Evolutionary conservation across 192 early-diverging fungal genomes (phyloP).

Genomic region (Umbelopsis sp.): DNA sequence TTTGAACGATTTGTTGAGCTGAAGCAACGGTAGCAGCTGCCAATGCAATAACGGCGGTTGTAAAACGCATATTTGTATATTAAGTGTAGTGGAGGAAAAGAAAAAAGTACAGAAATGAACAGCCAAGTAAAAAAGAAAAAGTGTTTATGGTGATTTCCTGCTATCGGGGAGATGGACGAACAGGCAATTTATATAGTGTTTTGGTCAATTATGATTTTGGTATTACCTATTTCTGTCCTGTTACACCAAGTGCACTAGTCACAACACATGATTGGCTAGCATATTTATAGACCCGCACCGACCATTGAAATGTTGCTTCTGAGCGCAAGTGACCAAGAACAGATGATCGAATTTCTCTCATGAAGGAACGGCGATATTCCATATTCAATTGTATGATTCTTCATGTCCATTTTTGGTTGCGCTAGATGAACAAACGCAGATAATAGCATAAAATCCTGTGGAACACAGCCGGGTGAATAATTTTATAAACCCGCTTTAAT

Average conservation of each 20-base stretch:
- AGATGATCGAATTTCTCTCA: no score
- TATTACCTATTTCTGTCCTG: slow-evolving; percentile 18
- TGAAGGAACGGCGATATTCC: no score
- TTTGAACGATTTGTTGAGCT: slow-evolving; percentile 31
- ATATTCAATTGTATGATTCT: no score
- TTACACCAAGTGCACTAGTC: slow-evolving; percentile 1
- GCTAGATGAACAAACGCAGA: no score
- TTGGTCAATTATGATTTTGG: background rate
- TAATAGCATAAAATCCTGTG: background rate
- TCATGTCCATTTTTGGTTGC: no score
- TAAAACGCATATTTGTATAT: slow-evolving; percentile 2
- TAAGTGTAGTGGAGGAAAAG: background rate
- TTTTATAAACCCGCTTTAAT: slow-evolving; percentile 11
- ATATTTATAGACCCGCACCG: slow-evolving; percentile 8
- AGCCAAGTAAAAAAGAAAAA: background rate
- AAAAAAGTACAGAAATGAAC: background rate
- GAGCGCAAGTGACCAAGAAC: no score
- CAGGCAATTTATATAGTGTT: background rate
- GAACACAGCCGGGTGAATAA: background rate
- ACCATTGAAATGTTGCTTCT: background rate
- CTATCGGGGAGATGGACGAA: no score
- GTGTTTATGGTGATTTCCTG: no score
- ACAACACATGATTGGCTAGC: slow-evolving; percentile 1
- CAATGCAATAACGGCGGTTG: background rate
- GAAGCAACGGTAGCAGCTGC: background rate